Percentiles rank a stretch among this genome's conserved stretches.
Conservation (phyloP, 108 stramenopile genomes). For the Fragilaria radians region DNA sequence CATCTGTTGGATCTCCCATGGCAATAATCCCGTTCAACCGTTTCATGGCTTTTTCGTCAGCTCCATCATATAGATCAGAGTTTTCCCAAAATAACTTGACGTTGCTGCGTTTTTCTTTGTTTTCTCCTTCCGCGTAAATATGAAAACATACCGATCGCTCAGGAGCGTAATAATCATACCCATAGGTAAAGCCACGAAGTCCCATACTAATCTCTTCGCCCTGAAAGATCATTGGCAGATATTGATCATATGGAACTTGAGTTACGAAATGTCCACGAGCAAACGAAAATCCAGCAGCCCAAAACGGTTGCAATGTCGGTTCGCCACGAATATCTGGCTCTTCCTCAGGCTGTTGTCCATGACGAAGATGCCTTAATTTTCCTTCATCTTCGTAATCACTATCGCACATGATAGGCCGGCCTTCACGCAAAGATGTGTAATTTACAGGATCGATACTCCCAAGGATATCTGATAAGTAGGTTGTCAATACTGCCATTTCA, state of each 20-base stretch:
- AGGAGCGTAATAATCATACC: too few species aligned
- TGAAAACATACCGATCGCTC: constrained; percentile 75
- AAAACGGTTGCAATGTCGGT: constrained; percentile 84
- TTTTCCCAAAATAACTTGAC: too few species aligned
- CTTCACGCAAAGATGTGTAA: constrained; percentile 19
- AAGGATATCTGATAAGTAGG: constrained; percentile 34
- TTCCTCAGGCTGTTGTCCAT: constrained; percentile 85
- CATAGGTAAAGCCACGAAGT: too few species aligned
- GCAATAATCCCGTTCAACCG: too few species aligned
- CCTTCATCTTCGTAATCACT: constrained; percentile 58
- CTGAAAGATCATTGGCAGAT: constrained; percentile 70
- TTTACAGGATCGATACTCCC: constrained; percentile 20
- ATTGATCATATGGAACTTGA: constrained; percentile 87
- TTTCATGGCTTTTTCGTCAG: too few species aligned
- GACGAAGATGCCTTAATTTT: too few species aligned
- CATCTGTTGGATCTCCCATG: too few species aligned
- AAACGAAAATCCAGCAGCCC: too few species aligned
- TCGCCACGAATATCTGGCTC: constrained; percentile 43
- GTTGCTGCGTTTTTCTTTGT: too few species aligned
- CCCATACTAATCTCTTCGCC: constrained; percentile 93
- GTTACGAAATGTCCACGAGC: too few species aligned
- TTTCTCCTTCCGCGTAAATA: constrained; percentile 70
- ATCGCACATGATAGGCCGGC: constrained; percentile 78
- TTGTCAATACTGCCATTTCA: constrained; percentile 56
- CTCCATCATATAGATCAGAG: too few species aligned